Evolutionary conservation across 2,329 filamentous ascomycete species (phyloP), one percentile per base, ranked within the genome.

Genomic region (Grosmannia huntii): DNA sequence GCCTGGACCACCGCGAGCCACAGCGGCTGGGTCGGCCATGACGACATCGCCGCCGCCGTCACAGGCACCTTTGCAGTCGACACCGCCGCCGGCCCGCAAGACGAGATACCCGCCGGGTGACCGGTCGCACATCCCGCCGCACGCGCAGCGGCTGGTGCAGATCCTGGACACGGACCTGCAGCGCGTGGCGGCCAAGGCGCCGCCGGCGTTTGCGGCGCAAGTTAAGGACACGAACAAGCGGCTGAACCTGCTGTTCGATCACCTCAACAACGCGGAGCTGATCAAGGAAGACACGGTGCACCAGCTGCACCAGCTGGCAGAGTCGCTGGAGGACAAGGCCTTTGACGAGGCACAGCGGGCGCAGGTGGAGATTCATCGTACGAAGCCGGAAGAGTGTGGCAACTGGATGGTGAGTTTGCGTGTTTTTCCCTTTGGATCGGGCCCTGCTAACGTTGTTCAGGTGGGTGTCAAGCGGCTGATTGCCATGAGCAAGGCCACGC

Each of bases 161-260:
- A 82, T 95, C 44, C 79, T 99, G 53, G 85, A 77, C 57, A 80
- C 81, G 36, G 92, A 97, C 65, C 90, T 97, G 83, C 85, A 92
- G 66, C 87, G 90, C 38, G 88, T 99, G 58, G 91, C 91, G 60
- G 75, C 84, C 36, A 87, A 89, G 64, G 94, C 94, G 0, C 94
- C 94, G 21, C 77, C 86, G n/a, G 85, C 86, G 19, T 96, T 94
- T 74, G 86, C 89, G 62, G 80, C 85, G 16, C 91, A 97, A 69
- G 90, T 99, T 23, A 88, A 90, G 66, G 94, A 97, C 69, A 94
- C 91, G 2, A 89, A 96, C 70, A 96, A 96, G 74, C 85, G 94
- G 31, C 79, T 99, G 60, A 89, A 88, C 66, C 85, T 96, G 55
- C 76, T 99, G n/a, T 97, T 96, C 69, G 92, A 99, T 68, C 90